Base-by-base conservation (phyloP, 1,284 basidiomycete genomes). In the Puccinia brachypodii region DNA sequence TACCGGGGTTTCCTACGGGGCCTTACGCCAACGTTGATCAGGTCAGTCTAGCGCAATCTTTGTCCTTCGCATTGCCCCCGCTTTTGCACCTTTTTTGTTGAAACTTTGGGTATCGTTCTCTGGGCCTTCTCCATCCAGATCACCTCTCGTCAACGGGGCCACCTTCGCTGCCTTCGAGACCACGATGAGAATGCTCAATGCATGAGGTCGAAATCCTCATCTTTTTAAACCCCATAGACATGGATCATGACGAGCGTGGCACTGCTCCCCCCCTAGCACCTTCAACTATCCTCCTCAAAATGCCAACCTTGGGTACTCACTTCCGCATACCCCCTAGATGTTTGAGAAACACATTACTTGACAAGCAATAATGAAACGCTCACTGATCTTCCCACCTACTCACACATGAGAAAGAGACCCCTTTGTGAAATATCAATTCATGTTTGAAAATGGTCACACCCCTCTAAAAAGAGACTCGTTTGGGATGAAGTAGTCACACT, bases 1-100 rank as follows among this genome's bases (percentile, higher is more conserved):
- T 88, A 92, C 50, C 88, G 89, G 68, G 96, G 94, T 3, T 98
- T 98, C 88, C 93, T 92, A 50, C 91, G 95, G 50, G 96, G 96
- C 25, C 89, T 98, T 22, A 90, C 90, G 19, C 96, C 96, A 40
- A 98, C 96, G 11, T 89, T 99, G 79, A 94, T 98, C 85, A 90
- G 95, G 93, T 93, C 47, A n/a, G 72, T 74, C 62, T 53, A 2
- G 9, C 60, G 36, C 36, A 19, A 22, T 38, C 14, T 4, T 33
- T 66, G 33, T n/a, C 33, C 28, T 28, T 31, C 36, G 22, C 69
- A 13, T 53, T 22, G 28, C 9, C 69, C 28, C 25, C 38, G 22
- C 33, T 64, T 64, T n/a, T n/a, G n/a, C n/a, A n/a, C 33, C 28
- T 64, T 64, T 25, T 64, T 64, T 64, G n/a, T 25, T 64, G 11